A percentile compares a stretch with the other conserved stretches of the same genome.
Conservation (phyloP, 2,329 filamentous ascomycete genomes). For the Annulohypoxylon truncatum region DNA sequence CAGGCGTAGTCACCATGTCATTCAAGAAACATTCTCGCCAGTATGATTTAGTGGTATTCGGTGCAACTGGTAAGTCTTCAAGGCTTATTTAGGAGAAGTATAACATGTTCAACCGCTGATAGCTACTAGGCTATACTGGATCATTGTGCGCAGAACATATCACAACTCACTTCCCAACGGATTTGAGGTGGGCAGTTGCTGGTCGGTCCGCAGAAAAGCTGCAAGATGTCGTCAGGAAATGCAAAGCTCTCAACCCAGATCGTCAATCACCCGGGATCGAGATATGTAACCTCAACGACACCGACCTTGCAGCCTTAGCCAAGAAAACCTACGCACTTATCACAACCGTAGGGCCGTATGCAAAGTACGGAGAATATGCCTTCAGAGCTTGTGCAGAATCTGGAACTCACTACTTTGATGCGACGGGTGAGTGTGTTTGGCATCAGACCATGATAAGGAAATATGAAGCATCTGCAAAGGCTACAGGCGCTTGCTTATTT, state of each 20-base stretch:
- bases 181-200: conserved; percentile 50
- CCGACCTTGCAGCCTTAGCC: conserved; percentile 60
- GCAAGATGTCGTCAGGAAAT: conserved; percentile 72
- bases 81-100: conserved; percentile 8
- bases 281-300: conserved; percentile 59
- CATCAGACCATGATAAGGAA: conserved; percentile 69
- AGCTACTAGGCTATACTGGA: conserved; percentile 49
- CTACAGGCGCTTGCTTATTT: conserved; percentile 68
- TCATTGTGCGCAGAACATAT: conserved; percentile 50
- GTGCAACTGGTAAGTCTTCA: conserved; percentile 62
- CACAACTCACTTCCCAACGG: conserved; percentile 46
- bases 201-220: conserved; percentile 65
- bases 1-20: conserved; percentile 53
- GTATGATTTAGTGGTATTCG: conserved; percentile 69
- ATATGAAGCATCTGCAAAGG: conserved; percentile 65
- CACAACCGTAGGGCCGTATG: conserved; percentile 70
- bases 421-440: conserved; percentile 70
- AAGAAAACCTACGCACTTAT: conserved; percentile 68
- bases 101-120: conserved; percentile 18
- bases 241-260: conserved; percentile 75
- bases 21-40: conserved; percentile 63
- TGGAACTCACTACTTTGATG: conserved; percentile 74
- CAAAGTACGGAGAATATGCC: conserved; percentile 65
- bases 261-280: conserved; percentile 66
- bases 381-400: conserved; percentile 71